Evolutionary conservation across 257 asterid genomes (phyloP).

Genomic region (Plectranthus barbatus): DNA sequence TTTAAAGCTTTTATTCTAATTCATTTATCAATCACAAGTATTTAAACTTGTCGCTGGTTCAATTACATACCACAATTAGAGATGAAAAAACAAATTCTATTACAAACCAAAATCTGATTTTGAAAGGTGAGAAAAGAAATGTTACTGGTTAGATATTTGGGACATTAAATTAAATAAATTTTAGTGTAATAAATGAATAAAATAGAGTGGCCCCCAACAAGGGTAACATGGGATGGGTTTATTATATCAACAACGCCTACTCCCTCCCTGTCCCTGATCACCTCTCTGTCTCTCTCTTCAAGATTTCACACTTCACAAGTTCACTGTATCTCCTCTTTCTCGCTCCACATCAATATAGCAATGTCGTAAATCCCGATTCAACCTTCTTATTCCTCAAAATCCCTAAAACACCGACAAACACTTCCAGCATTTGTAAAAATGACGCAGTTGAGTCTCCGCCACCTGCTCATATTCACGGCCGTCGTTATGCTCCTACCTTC

Average conservation of each 20-base stretch:
- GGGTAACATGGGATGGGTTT: constrained; percentile 23
- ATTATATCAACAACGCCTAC: constrained; percentile 7
- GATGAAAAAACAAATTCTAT: no score
- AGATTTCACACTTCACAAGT: neutral
- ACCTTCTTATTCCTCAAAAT: constrained; percentile 10
- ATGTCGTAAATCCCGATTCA: no score
- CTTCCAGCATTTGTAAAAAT: constrained; percentile 14
- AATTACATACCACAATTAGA: no score
- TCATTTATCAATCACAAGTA: no score
- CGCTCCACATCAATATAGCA: neutral
- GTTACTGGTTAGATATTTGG: no score
- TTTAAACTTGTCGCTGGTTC: no score
- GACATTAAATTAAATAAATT: no score
- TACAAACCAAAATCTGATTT: no score
- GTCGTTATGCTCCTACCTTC: constrained; percentile 20
- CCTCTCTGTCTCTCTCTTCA: neutral
- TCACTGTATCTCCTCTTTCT: neutral
- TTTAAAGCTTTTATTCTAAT: no score
- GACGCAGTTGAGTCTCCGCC: constrained; percentile 14
- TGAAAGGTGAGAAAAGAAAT: no score
- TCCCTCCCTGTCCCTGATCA: neutral
- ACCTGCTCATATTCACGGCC: constrained; percentile 17
- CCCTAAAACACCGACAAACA: neutral
- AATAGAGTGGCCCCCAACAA: no score
- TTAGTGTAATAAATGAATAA: no score